A percentile compares a stretch with the other conserved stretches of the same genome.
Evolutionary conservation across 768 basidiomycete species (phyloP).

Genomic region (Fomitopsis serialis): DNA sequence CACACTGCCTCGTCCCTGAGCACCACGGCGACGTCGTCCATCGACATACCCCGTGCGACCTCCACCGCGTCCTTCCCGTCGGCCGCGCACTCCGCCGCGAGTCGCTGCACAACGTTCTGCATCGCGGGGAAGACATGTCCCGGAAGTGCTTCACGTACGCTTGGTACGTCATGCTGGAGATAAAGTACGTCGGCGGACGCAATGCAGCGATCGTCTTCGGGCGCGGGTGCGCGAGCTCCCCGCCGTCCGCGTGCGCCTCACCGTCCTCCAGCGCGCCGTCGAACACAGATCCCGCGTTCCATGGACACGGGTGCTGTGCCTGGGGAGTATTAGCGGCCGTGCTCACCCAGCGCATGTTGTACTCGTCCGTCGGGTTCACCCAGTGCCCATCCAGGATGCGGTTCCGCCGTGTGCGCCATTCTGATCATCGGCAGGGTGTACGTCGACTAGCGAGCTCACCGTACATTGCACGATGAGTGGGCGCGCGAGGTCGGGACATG

Average conservation of each 20-base stretch:
- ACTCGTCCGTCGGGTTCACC: slow-evolving; percentile 70
- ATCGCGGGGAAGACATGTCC: slow-evolving; percentile 59
- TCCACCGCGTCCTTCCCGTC: slow-evolving; percentile 49
- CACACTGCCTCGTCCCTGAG: slow-evolving; percentile 58
- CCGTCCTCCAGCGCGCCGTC: slow-evolving; percentile 21
- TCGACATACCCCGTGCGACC: slow-evolving; percentile 45
- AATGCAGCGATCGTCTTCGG: slow-evolving; percentile 42
- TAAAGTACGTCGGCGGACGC: slow-evolving; percentile 52
- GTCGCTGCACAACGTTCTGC: slow-evolving; percentile 59
- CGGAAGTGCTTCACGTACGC: slow-evolving; percentile 57
- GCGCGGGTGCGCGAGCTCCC: slow-evolving; percentile 42
- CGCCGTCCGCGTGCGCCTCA: slow-evolving; percentile 18
- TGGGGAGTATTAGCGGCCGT: slow-evolving; percentile 20
- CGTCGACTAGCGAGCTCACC: no score
- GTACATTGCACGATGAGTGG: no score
- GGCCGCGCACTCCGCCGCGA: slow-evolving; percentile 57
- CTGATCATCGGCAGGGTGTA: no score
- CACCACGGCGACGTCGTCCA: slow-evolving; percentile 55
- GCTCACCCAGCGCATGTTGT: slow-evolving; percentile 36
- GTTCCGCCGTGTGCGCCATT: no score
- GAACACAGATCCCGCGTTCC: slow-evolving; percentile 31
- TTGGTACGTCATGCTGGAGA: slow-evolving; percentile 59
- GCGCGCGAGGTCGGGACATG: no score
- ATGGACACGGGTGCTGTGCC: slow-evolving; percentile 54
- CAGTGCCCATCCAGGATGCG: slow-evolving; percentile 74